These are phyloP conservation scores for Letharia lupina DNA, from an alignment of 495 filamentous ascomycete genomes.

Conservation along the genomic window DNA sequence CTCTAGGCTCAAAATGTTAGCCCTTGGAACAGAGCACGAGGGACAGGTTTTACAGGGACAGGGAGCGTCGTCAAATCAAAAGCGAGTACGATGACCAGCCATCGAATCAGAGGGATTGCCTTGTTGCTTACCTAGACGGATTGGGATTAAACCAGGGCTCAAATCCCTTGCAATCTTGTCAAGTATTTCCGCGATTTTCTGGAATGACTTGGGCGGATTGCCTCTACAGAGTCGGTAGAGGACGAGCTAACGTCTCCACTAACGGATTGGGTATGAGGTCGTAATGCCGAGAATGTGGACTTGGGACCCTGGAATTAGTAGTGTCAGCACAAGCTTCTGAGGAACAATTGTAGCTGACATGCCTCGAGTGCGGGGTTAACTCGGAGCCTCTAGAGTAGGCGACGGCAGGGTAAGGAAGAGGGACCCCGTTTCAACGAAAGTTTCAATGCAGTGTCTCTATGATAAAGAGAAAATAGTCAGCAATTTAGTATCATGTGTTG, in stretches of 20 bases:
- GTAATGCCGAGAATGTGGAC: constrained; percentile 20
- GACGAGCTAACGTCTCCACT: constrained; percentile 28
- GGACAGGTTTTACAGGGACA: constrained; percentile 5
- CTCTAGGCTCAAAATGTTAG: constrained; percentile 9
- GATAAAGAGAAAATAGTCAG: background rate
- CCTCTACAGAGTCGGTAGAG: constrained; percentile 16
- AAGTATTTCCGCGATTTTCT: constrained; percentile 9
- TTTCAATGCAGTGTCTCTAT: background rate
- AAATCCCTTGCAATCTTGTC: constrained; percentile 22
- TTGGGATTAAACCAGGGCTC: constrained; percentile 9
- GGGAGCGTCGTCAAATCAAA: background rate
- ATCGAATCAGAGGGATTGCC: constrained; percentile 9
- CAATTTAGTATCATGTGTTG: background rate
- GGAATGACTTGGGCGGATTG: constrained; percentile 19
- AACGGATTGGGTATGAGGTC: constrained; percentile 4
- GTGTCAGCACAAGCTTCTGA: constrained; percentile 7
- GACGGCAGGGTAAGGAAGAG: background rate
- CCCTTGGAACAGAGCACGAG: background rate
- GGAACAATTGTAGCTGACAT: background rate
- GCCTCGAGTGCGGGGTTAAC: background rate
- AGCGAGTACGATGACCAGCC: constrained; percentile 5
- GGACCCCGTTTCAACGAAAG: background rate
- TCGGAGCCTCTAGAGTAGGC: background rate
- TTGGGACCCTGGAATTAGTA: constrained; percentile 5
- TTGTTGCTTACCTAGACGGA: constrained; percentile 11